Conservation (phyloP, 169 alveolate genomes). For the Fabrea salina region DNA sequence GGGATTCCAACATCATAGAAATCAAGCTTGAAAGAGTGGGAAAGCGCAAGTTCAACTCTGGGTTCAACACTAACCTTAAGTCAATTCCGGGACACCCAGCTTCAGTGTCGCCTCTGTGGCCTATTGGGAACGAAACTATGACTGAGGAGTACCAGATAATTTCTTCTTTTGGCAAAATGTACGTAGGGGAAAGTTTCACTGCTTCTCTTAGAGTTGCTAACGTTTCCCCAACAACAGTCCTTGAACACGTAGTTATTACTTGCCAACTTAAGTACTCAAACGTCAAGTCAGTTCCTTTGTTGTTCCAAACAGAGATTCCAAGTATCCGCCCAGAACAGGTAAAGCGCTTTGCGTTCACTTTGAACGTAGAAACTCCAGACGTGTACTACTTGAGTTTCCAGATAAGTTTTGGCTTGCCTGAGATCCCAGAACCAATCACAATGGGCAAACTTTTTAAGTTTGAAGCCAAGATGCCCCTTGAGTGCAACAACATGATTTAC, state of each 20-base stretch:
- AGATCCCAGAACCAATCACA: not conserved
- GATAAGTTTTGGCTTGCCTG: not conserved
- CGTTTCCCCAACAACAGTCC: not conserved
- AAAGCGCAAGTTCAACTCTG: not conserved
- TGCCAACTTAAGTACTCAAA: conserved; percentile 18
- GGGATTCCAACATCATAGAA: conserved; percentile 16
- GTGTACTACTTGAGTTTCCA: not conserved
- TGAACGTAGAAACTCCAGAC: not conserved
- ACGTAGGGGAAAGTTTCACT: conserved; percentile 30
- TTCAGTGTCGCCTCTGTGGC: not conserved
- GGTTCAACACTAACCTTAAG: not conserved
- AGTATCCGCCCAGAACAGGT: not conserved
- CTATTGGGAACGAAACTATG: not conserved
- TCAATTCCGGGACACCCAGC: conserved; percentile 3
- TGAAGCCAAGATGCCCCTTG: conserved; percentile 19
- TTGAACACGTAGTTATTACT: conserved; percentile 2
- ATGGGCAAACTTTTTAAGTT: conserved; percentile 9
- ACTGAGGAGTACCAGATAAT: conserved; percentile 5
- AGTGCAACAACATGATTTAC: not conserved
- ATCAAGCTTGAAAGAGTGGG: conserved; percentile 19
- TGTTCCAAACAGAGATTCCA: conserved; percentile 12
- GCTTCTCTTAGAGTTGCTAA: not conserved
- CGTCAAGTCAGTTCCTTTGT: conserved; percentile 4
- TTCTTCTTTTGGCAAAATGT: conserved; percentile 17
- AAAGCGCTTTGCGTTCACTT: conserved; percentile 1